These are phyloP conservation scores for Neofusicoccum sp. DNA, from an alignment of 2,329 filamentous ascomycete genomes.

Conservation along the genomic window DNA sequence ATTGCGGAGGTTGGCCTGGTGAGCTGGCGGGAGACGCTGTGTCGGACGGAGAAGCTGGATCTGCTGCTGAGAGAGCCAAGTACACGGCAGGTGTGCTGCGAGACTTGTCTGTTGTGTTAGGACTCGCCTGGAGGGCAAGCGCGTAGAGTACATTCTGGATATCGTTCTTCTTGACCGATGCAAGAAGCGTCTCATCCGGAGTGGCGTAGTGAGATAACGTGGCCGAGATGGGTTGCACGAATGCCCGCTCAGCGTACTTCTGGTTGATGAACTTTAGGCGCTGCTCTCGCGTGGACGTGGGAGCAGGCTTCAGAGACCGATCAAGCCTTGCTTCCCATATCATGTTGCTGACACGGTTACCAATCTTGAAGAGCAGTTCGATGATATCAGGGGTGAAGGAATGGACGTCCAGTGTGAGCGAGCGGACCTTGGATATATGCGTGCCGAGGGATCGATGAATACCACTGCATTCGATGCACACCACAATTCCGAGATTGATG, in stretches of 20 bases:
- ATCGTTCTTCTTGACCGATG: conserved; percentile 94
- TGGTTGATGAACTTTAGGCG: conserved; percentile 90
- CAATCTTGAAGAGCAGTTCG: conserved; percentile 85
- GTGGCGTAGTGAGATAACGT: conserved; percentile 73
- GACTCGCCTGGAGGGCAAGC: conserved; percentile 79
- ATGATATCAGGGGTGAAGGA: conserved; percentile 97
- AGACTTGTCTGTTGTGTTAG: conserved; percentile 81
- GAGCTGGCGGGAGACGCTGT: conserved; percentile 44
- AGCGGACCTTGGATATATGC: conserved; percentile 96
- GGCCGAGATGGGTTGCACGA: conserved; percentile 73
- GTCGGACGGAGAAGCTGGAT: conserved; percentile 73
- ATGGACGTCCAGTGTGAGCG: conserved; percentile 89
- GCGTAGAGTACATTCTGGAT: conserved; percentile 91
- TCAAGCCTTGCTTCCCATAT: conserved; percentile 91
- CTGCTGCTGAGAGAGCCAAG: conserved; percentile 85
- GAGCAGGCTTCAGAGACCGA: conserved; percentile 66
- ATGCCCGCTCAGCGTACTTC: conserved; percentile 86
- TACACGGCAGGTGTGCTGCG: conserved; percentile 86
- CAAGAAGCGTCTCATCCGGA: conserved; percentile 83
- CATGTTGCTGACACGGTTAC: conserved; percentile 94
- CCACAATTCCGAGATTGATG: conserved; percentile 91
- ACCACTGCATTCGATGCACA: conserved; percentile 97
- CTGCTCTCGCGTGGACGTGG: conserved; percentile 82
- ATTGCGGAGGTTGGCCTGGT: conserved; percentile 42
- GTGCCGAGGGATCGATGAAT: conserved; percentile 95